phyloP scores from a whole-genome alignment of 1,139 yeast species.

The Sugiyamaella pinicola region DNA sequence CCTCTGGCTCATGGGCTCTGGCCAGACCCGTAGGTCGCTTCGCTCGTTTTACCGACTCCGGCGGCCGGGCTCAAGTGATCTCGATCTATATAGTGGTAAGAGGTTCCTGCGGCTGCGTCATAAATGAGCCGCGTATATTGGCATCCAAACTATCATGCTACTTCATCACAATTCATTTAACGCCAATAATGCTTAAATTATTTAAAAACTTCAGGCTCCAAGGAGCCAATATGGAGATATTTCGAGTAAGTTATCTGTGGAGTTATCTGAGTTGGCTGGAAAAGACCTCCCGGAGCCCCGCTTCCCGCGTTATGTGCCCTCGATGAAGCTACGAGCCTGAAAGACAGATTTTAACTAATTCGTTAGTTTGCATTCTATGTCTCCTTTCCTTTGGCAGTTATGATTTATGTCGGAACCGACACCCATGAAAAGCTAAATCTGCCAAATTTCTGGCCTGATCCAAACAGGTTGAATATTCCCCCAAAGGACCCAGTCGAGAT shows the following conservation, averaged over 20 bases:
- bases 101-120: not conserved
- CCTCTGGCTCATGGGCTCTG: too few relatives aligned
- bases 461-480: conserved; percentile 82
- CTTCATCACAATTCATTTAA: not conserved
- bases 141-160: not conserved
- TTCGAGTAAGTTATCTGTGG: conserved; percentile 52
- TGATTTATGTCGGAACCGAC: conserved; percentile 90
- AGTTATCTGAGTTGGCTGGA: not conserved
- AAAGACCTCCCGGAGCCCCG: not conserved
- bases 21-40: too few relatives aligned
- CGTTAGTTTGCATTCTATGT: conserved; percentile 77
- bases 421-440: conserved; percentile 86
- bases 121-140: not conserved
- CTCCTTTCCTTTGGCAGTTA: conserved; percentile 80
- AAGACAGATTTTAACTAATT: conserved; percentile 5
- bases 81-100: too few relatives aligned
- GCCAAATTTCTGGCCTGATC: conserved; percentile 98
- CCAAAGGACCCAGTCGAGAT: conserved; percentile 94
- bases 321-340: not conserved
- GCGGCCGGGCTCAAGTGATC: too few relatives aligned
- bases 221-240: conserved; percentile 57
- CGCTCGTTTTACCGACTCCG: too few relatives aligned
- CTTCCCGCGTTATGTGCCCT: too few relatives aligned
- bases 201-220: conserved; percentile 31
- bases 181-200: conserved; percentile 14